Base-by-base conservation (phyloP, 2,329 filamentous ascomycete genomes). In the Aspergillus tamarii region DNA sequence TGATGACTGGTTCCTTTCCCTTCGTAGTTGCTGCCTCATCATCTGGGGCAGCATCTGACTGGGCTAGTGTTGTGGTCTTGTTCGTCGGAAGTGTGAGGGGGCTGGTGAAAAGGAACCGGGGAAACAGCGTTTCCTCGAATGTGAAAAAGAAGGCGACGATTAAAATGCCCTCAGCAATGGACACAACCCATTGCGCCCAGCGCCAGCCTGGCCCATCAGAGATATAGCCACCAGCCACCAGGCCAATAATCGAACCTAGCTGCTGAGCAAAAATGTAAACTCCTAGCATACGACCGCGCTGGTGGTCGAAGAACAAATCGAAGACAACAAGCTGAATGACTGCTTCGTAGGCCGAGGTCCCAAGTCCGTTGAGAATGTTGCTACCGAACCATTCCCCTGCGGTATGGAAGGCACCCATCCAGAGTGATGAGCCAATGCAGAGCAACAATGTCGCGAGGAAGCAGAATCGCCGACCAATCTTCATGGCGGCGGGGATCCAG, bases 81-180 rank as follows among this genome's bases (percentile, higher is more conserved):
- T 36, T 36, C 12, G 34, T 36, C 1, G 34, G 12, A 36, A 14
- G 34, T 14, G 34, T 14, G 3, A 5, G 34, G 12, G 34, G 5
- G 34, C 8, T 23, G 41, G 41, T 32, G 43, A 48, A 58, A 7
- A 58, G 56, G 11, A 58, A 58, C 43, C 56, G 56, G 43, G 56
- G 56, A 36, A 58, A 58, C 9, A 58, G 26, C 6, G 56, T 58
- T 26, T 58, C 56, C 16, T 58, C 56, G 28, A 46, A 58, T 2
- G 56, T 48, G 43, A 58, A 58, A 28, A 48, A 58, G 12, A 58
- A 58, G n/a, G 46, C 28, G n/a, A 50, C 34, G 43, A 58, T 58
- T 28, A 58, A 36, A n/a, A 58, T 23, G 14, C 28, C 56, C 43
- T 58, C 56, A 11, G 41, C 56, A 23, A 58, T 58, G 19, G 56